These are phyloP conservation scores for Carex arenaria DNA, from an alignment of 202 grass and related monocot species.

Conservation along the genomic window DNA sequence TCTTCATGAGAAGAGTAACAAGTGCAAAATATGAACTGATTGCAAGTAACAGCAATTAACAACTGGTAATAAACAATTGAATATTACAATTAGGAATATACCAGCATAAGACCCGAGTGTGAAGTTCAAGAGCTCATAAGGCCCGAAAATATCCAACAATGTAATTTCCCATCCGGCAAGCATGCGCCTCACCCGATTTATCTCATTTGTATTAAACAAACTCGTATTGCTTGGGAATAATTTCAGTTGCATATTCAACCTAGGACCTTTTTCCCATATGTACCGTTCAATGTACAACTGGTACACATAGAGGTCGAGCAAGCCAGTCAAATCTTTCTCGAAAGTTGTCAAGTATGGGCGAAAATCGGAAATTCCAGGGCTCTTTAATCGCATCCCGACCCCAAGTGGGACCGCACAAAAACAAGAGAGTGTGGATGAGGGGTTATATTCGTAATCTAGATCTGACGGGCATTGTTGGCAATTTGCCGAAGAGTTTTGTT, in stretches of 20 bases:
- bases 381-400: slow-evolving; percentile 87
- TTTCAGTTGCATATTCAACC: slow-evolving; percentile 78
- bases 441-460: slow-evolving; percentile 66
- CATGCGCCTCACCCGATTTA: slow-evolving; percentile 31
- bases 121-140: slow-evolving; percentile 94
- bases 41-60: not conserved
- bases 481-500: slow-evolving; percentile 18
- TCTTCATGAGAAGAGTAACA: not conserved
- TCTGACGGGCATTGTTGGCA: slow-evolving; percentile 44
- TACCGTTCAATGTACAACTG: slow-evolving; percentile 62
- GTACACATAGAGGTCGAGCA: slow-evolving; percentile 38
- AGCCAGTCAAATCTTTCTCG: slow-evolving; percentile 38
- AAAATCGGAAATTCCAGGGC: slow-evolving; percentile 78
- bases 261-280: slow-evolving; percentile 65
- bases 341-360: slow-evolving; percentile 49
- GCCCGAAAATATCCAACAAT: slow-evolving; percentile 68
- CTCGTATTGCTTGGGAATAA: slow-evolving; percentile 63
- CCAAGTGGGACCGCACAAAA: slow-evolving; percentile 57
- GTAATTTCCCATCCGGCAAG: slow-evolving; percentile 82
- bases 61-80: not conserved
- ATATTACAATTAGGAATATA: slow-evolving; percentile 24
- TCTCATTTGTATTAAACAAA: slow-evolving; percentile 53
- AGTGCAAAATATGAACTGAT: not conserved
- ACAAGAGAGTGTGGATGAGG: slow-evolving; percentile 54
- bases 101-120: slow-evolving; percentile 62